Evolutionary conservation across 306 rosid species (phyloP), one percentile per base, ranked within the genome.

Genomic region (Lithocarpus polystachyus): DNA sequence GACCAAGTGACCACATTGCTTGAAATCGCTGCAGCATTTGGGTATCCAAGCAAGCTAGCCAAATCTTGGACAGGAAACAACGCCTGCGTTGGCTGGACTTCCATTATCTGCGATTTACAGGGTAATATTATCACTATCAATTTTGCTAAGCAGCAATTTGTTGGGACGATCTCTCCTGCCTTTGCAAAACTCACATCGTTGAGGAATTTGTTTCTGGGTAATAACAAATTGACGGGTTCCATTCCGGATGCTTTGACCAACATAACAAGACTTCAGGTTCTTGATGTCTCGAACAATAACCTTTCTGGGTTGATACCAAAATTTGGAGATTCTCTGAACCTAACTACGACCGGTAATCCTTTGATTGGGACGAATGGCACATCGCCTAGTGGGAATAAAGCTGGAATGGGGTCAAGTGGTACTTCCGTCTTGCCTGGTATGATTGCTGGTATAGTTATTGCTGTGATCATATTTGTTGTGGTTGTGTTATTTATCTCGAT

Each of bases 201-300:
- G 35, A 31, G 57, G 23, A 90, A 90, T 81, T 84, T 93, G 62
- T 93, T 84, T 84, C 95, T 93, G 2, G 45, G 92, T 29, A 68
- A 73, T 8, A 94, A 90, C 71, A 75, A 71, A 64, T 83, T 94
- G 81, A 75, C 60, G 0, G 97, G 97, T 4, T 23, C 89, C 8
- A 91, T 93, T 33, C 95, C 97, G 0, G 56, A 7, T 2, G 67
- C 57, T 14, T 83, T 93, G 78, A 61, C 85, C 18, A 45, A 33
- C 22, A 82, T 93, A 86, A 0, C 81, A 48, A 83, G 81, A 61
- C 95, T 93, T 57, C 82, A 73, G 65, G 69, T 51, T 64, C 80
- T 93, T 20, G 89, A 93, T 69, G 89, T 89, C 20, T 89, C 95
- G 7, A 68, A 87, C 28, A 93, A 93, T 68, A 89, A 86, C 75